These are phyloP conservation scores for Jacaranda mimosifolia DNA, from an alignment of 257 asterid genomes.

Conservation along the genomic window DNA sequence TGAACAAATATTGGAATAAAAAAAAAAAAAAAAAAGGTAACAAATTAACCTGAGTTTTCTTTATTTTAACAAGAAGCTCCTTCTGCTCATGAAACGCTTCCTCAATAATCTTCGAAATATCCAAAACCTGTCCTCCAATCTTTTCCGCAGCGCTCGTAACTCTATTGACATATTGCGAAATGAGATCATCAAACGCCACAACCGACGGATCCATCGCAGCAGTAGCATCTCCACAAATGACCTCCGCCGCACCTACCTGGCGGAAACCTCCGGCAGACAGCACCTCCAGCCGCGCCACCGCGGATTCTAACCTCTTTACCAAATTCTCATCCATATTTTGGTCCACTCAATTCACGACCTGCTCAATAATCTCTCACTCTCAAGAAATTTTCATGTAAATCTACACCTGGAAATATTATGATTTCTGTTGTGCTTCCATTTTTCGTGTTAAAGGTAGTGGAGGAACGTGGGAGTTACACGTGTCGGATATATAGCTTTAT, in stretches of 20 bases:
- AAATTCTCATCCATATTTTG: slow-evolving; percentile 68
- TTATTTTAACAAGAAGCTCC: slow-evolving; percentile 68
- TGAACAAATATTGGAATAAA: not conserved
- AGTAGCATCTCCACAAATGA: slow-evolving; percentile 47
- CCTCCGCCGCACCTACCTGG: slow-evolving; percentile 47
- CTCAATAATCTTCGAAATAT: slow-evolving; percentile 61
- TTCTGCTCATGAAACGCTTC: slow-evolving; percentile 72
- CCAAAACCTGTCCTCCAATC: slow-evolving; percentile 85
- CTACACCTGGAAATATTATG: not conserved
- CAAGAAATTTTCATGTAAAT: too few species aligned
- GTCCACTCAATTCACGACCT: slow-evolving; percentile 6
- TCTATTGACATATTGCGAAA: slow-evolving; percentile 58
- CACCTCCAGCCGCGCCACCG: slow-evolving; percentile 80
- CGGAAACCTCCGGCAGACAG: slow-evolving; percentile 57
- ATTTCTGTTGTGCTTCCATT: not conserved
- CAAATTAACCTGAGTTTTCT: slow-evolving; percentile 64
- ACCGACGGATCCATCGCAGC: slow-evolving; percentile 72
- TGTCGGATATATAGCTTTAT: slow-evolving; percentile 36
- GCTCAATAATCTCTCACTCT: slow-evolving; percentile 6
- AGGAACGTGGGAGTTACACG: slow-evolving; percentile 39
- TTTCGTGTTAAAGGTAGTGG: not conserved
- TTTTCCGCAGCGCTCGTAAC: slow-evolving; percentile 63
- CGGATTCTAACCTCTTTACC: slow-evolving; percentile 81
- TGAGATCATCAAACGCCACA: slow-evolving; percentile 72
- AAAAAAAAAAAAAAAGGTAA: not conserved